Conservation (phyloP, 495 filamentous ascomycete species). For the Lichina pygmaea region DNA sequence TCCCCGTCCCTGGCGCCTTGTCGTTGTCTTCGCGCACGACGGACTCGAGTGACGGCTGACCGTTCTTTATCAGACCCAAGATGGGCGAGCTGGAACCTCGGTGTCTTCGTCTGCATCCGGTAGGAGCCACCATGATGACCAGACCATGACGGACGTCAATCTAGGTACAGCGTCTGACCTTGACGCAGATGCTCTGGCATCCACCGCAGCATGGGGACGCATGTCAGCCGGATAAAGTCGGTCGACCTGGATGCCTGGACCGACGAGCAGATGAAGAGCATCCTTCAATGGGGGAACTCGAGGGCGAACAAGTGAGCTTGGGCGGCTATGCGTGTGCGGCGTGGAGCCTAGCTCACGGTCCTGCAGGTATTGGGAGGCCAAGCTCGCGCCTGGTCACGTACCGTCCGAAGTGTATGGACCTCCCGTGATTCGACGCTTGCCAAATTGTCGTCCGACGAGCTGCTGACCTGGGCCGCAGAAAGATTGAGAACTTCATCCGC, state of each 20-base stretch:
- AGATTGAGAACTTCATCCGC: conserved; percentile 97
- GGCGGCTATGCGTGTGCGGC: not conserved
- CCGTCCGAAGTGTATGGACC: conserved; percentile 60
- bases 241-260: conserved; percentile 97
- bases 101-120: conserved; percentile 90
- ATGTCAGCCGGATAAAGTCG: conserved; percentile 92
- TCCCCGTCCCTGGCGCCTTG: conserved; percentile 3
- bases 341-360: conserved; percentile 5
- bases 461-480: conserved; percentile 18
- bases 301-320: conserved; percentile 63
- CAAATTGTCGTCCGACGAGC: not conserved
- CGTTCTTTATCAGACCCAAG: conserved; percentile 43
- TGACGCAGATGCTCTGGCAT: conserved; percentile 58
- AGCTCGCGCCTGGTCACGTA: conserved; percentile 72
- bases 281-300: conserved; percentile 80
- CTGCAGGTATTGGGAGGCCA: conserved; percentile 79
- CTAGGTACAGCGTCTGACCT: not conserved
- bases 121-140: conserved; percentile 6
- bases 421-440: not conserved
- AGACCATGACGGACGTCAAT: not conserved
- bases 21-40: not conserved
- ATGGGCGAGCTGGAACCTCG: conserved; percentile 96
- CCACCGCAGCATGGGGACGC: conserved; percentile 93
- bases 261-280: conserved; percentile 82
- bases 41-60: not conserved